Conservation (phyloP, 2,329 filamentous ascomycete species). For the Eutypella sp. region DNA sequence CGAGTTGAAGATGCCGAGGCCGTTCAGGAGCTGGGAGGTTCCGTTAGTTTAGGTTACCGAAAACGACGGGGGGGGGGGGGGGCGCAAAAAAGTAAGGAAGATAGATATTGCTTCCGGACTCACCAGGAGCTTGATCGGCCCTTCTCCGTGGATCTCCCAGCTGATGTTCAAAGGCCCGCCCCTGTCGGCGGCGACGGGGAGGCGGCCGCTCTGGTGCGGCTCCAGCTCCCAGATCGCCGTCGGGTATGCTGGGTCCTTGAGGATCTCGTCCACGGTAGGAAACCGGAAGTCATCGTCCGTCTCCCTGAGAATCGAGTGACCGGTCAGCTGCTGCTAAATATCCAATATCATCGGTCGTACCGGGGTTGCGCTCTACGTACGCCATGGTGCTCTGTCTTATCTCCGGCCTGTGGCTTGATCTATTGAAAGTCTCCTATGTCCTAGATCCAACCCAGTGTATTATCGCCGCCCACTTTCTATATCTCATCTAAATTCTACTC, state of each 20-base stretch:
- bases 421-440: no score
- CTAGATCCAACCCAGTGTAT: no score
- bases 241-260: constrained; percentile 58
- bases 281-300: constrained; percentile 5
- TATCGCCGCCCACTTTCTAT: no score
- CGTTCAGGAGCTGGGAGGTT: constrained; percentile 66
- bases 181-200: constrained; percentile 61
- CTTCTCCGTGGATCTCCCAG: constrained; percentile 76
- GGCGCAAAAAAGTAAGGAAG: constrained; percentile 5
- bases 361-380: no score
- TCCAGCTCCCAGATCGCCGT: constrained; percentile 65
- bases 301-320: background rate
- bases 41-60: background rate
- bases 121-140: constrained; percentile 68
- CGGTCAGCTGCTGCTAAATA: no score
- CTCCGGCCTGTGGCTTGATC: no score
- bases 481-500: no score
- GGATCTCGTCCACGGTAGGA: constrained; percentile 23
- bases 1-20: constrained; percentile 62
- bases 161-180: constrained; percentile 72
- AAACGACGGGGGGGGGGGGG: no score
- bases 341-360: no score
- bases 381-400: no score
- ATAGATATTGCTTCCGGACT: constrained; percentile 28
- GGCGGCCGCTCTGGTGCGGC: constrained; percentile 56